Conservation (phyloP, 1,284 basidiomycete species). For the Schizophyllum commune region DNA sequence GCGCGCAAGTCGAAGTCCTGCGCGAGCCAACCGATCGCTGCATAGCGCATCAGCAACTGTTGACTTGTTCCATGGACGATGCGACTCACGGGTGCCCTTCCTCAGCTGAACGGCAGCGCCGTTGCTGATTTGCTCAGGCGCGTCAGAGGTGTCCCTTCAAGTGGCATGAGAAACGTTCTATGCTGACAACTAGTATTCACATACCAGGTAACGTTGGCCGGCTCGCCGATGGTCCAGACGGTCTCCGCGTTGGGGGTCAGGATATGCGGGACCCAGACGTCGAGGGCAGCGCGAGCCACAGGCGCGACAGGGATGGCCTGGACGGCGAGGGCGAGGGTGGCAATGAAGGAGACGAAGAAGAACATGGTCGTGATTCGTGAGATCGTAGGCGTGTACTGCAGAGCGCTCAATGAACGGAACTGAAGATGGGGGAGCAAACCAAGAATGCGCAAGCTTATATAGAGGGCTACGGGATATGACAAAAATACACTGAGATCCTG, state of each 20-base stretch:
- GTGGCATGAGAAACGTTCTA: not conserved
- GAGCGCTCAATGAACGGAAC: not conserved
- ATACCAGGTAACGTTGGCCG: constrained; percentile 10
- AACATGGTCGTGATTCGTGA: constrained; percentile 1
- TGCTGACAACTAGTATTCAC: not conserved
- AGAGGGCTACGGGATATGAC: not conserved
- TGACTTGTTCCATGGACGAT: not conserved
- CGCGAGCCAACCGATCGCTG: constrained; percentile 8
- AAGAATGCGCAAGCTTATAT: not conserved
- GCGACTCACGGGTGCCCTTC: constrained; percentile 3
- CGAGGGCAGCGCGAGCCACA: constrained; percentile 1
- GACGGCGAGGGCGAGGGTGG: constrained; percentile 1
- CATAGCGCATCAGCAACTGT: not conserved
- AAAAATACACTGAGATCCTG: not conserved
- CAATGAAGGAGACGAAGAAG: constrained; percentile 4
- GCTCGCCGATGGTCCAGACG: constrained; percentile 2
- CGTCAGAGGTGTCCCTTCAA: constrained; percentile 2
- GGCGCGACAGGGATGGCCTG: not conserved
- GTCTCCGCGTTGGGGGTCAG: constrained; percentile 9
- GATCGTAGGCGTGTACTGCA: not conserved
- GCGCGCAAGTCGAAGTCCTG: constrained; percentile 12
- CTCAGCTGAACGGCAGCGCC: constrained; percentile 5
- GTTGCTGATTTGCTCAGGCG: constrained; percentile 9
- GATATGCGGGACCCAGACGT: constrained; percentile 10
- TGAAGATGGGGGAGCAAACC: not conserved